Evolutionary conservation across 495 filamentous ascomycete species (phyloP), one percentile per base, ranked within the genome.

Genomic region (Acidiella bohemica): DNA sequence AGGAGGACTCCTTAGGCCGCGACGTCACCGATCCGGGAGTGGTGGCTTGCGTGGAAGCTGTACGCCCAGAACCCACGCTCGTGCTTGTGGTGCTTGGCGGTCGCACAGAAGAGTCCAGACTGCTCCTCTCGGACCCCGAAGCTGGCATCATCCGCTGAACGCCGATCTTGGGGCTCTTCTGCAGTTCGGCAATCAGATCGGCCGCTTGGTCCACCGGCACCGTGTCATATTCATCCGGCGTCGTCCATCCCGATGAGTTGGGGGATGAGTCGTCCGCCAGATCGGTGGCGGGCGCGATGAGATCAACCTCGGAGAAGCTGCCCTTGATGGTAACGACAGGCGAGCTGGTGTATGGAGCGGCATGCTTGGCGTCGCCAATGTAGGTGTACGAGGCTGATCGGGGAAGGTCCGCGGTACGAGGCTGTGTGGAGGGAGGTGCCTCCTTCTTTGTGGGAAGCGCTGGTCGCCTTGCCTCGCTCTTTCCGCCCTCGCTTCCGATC

Each of bases 331-430:
- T 42, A 14, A 41, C 22, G n/a, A 47, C 12, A 12, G 28, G 17
- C 8, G 34, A 30, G 33, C 36, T 34, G 6, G 12, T 12, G 30
- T 33, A 40, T 3, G 30, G 8, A 14, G 21, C n/a, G 3, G 7
- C 3, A 20, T 40, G 36, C 27, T 49, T 46, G 10, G 44, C 37
- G 9, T 46, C 31, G 10, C 34, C 25, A 1, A 55, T 20, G 29
- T 52, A 43, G 1, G 52, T 52, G 39, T 55, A 55, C 11, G 49
- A 52, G 1, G 52, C 52, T 4, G 49, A 37, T 2, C 49, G 44
- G 5, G 52, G 52, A 7, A 55, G 27, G n/a, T 53, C 51, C 24
- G 40, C 26, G 5, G 17, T 32, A 36, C 36, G 22, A 4, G 24
- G 39, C 2, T n/a, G 39, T 26, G 19, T n/a, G n/a, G n/a, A n/a